Base-by-base conservation (phyloP, 176 grass and related monocot genomes). In the Triticum monococcum region DNA sequence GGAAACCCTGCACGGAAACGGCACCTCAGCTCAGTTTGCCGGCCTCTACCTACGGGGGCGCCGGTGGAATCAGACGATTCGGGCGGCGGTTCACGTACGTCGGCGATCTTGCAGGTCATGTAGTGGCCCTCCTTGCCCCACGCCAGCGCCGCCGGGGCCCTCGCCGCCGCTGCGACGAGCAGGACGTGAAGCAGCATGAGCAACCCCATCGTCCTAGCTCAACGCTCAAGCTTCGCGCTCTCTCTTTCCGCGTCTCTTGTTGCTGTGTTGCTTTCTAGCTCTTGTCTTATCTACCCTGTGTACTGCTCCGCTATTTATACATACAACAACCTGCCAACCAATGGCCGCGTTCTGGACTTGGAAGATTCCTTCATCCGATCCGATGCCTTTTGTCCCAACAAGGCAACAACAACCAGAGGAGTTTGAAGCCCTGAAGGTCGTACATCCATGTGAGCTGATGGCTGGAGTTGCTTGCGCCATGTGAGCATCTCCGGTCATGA, bases 71-170 rank as follows among this genome's bases (percentile, higher is more conserved):
- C 11, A 25, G 7, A 25, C 0, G n/a, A 23, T 31, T n/a, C n/a
- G 12, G 4, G 9, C 3, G 18, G 23, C 4, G 4, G 38, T 2
- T 68, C 0, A 50, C 12, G 65, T 73, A 95, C 93, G 67, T 95
- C 88, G 35, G 93, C 91, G 77, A 95, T 87, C 81, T 93, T 95
- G 86, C 93, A 95, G 25, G 84, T 61, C 91, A 95, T 95, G 88
- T 90, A 93, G 82, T 95, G 93, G 0, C 91, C 93, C 37, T 89
- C 80, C 83, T 88, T 92, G 77, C 93, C 93, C 93, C 93, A 95
- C 6, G 86, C 91, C 3, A 85, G 48, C 1, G 86, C 61, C 0
- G 41, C 45, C 4, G 88, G 93, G 38, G 91, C 86, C 1, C 32
- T 40, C 70, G 83, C 73, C 40, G 48, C 73, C 11, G 23, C 41